Evolutionary conservation across 2,329 filamentous ascomycete genomes (phyloP).

Genomic region (Remersonia thermophila): DNA sequence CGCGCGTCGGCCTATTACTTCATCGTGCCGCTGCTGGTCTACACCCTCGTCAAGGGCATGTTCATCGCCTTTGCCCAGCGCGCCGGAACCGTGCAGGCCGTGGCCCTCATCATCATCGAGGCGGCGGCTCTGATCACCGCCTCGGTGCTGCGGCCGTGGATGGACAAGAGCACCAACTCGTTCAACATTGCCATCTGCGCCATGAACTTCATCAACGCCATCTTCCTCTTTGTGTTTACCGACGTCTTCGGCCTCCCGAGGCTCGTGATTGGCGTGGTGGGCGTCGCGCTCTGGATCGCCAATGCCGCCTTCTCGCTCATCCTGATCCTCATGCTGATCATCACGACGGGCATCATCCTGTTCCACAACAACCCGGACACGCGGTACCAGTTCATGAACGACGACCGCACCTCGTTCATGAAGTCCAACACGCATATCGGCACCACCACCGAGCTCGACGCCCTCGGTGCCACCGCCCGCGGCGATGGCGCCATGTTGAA

Average conservation of each 20-base stretch:
- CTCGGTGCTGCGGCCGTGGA: constrained; percentile 71
- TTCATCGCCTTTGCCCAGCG: constrained; percentile 67
- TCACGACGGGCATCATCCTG: constrained; percentile 52
- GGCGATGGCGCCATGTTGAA: constrained; percentile 57
- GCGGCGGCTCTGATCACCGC: constrained; percentile 57
- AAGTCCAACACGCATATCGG: constrained; percentile 68
- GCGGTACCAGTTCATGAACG: constrained; percentile 79
- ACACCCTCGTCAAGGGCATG: constrained; percentile 66
- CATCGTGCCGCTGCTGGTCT: constrained; percentile 60
- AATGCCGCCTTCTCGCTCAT: constrained; percentile 69
- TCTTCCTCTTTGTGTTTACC: constrained; percentile 75
- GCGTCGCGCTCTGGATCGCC: constrained; percentile 70
- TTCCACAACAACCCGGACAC: constrained; percentile 78
- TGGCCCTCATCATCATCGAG: constrained; percentile 67
- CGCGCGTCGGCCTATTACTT: constrained; percentile 82
- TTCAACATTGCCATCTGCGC: constrained; percentile 79
- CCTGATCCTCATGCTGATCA: constrained; percentile 64
- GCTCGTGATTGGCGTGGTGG: constrained; percentile 70
- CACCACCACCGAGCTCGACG: constrained; percentile 65
- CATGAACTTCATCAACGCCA: constrained; percentile 70
- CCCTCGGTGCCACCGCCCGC: constrained; percentile 67
- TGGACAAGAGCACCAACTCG: constrained; percentile 87
- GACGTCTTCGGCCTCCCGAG: constrained; percentile 66
- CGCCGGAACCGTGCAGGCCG: constrained; percentile 55
- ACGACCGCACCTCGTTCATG: constrained; percentile 82